Conservation (phyloP, 2,329 filamentous ascomycete species). For the Gliomastix tumulicola region DNA sequence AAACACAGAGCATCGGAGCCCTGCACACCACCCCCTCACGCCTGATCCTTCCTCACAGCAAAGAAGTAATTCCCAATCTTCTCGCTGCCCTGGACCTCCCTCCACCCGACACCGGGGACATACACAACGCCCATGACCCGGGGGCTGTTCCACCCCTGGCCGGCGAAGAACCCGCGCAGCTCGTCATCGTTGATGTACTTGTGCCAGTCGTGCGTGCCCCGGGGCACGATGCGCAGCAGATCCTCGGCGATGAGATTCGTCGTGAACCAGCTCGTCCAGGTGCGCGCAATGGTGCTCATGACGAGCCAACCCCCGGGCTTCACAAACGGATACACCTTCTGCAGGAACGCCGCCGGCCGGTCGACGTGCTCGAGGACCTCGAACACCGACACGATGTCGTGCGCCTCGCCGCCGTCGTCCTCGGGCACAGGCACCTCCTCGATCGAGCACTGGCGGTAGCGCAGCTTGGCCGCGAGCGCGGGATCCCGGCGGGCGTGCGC, state of each 20-base stretch:
- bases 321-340: constrained; percentile 65
- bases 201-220: constrained; percentile 90
- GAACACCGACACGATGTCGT: constrained; percentile 81
- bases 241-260: constrained; percentile 92
- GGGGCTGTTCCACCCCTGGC: constrained; percentile 50
- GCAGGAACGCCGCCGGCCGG: constrained; percentile 66
- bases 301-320: constrained; percentile 90
- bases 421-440: constrained; percentile 53
- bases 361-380: constrained; percentile 94
- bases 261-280: constrained; percentile 81
- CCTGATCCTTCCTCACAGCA: constrained; percentile 51
- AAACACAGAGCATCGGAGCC: no score
- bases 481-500: constrained; percentile 73
- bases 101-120: constrained; percentile 87
- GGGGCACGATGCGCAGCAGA: constrained; percentile 77
- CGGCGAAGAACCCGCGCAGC: constrained; percentile 50
- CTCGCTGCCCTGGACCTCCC: constrained; percentile 72
- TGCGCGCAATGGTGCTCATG: constrained; percentile 85
- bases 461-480: constrained; percentile 52
- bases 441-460: constrained; percentile 70
- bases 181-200: constrained; percentile 92
- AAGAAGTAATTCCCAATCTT: constrained; percentile 95
- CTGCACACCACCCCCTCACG: no score
- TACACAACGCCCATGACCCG: constrained; percentile 78
- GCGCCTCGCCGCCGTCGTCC: constrained; percentile 35